Evolutionary conservation across 2,329 filamentous ascomycete species (phyloP).

Genomic region (Aspergillus fumigatiaffinis): DNA sequence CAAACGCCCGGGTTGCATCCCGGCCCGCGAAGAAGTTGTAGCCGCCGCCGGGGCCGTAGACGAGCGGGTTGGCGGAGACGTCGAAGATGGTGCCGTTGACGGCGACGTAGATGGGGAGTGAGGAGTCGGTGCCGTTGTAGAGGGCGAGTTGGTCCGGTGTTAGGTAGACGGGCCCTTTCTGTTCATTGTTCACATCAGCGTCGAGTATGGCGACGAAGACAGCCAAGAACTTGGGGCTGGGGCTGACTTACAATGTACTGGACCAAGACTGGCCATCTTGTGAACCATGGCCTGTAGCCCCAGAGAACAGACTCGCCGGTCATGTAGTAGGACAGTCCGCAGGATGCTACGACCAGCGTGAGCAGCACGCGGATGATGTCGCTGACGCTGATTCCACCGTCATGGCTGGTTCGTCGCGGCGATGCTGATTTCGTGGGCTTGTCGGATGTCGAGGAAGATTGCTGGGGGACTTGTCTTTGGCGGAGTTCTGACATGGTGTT

Average conservation of each 20-base stretch:
- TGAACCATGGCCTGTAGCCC: conserved; percentile 64
- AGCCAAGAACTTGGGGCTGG: not conserved
- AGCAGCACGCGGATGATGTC: conserved; percentile 67
- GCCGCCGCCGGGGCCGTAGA: conserved; percentile 76
- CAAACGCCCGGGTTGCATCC: conserved; percentile 82
- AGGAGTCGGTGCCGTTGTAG: conserved; percentile 73
- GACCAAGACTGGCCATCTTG: conserved; percentile 55
- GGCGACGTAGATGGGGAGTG: conserved; percentile 80
- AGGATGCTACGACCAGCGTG: conserved; percentile 63
- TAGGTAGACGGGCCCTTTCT: conserved; percentile 61
- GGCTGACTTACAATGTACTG: conserved; percentile 53
- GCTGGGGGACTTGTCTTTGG: conserved; percentile 22
- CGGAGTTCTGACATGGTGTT: conserved; percentile 28
- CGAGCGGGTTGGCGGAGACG: conserved; percentile 51
- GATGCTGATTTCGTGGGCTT: conserved; percentile 2
- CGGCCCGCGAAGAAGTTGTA: conserved; percentile 84
- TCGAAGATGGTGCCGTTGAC: conserved; percentile 69
- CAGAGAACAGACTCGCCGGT: conserved; percentile 69
- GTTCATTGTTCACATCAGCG: not conserved
- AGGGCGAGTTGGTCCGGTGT: conserved; percentile 69
- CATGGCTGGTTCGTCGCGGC: conserved; percentile 17
- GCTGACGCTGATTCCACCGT: conserved; percentile 44
- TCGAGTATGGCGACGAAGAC: too few species aligned
- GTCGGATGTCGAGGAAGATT: conserved; percentile 5
- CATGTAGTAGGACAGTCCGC: conserved; percentile 70